Evolutionary conservation across 495 filamentous ascomycete genomes (phyloP).

Genomic region (Talaromyces thailandensis): DNA sequence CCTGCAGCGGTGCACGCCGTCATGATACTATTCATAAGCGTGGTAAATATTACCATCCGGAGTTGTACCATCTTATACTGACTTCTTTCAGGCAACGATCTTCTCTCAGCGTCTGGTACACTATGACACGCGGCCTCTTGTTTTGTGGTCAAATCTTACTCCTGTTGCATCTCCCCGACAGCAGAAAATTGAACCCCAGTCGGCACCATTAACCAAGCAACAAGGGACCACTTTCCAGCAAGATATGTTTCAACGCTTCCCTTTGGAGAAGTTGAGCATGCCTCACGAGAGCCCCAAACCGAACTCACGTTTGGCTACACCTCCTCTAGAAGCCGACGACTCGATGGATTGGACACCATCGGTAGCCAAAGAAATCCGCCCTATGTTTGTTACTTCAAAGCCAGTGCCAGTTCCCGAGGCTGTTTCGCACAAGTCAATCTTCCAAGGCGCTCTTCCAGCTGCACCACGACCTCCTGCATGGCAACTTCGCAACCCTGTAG

Average conservation of each 20-base stretch:
- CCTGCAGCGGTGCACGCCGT: conserved; percentile 41
- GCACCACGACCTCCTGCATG: conserved; percentile 57
- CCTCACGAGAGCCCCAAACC: conserved; percentile 15
- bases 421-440: conserved; percentile 39
- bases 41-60: conserved; percentile 36
- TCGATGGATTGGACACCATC: conserved; percentile 81
- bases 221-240: neutral
- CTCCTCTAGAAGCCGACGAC: conserved; percentile 33
- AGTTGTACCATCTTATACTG: neutral
- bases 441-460: conserved; percentile 54
- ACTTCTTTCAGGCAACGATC: conserved; percentile 21
- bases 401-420: conserved; percentile 22
- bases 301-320: conserved; percentile 25
- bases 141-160: conserved; percentile 39
- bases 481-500: conserved; percentile 49
- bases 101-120: conserved; percentile 42
- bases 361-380: conserved; percentile 33
- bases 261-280: conserved; percentile 30
- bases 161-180: conserved; percentile 25
- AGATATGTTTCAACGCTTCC: conserved; percentile 23
- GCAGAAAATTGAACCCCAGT: conserved; percentile 9
- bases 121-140: conserved; percentile 45
- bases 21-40: conserved; percentile 18
- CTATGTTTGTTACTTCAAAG: conserved; percentile 34
- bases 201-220: conserved; percentile 12